Conservation (phyloP, 495 filamentous ascomycete species). For the Xylaria longipes region DNA sequence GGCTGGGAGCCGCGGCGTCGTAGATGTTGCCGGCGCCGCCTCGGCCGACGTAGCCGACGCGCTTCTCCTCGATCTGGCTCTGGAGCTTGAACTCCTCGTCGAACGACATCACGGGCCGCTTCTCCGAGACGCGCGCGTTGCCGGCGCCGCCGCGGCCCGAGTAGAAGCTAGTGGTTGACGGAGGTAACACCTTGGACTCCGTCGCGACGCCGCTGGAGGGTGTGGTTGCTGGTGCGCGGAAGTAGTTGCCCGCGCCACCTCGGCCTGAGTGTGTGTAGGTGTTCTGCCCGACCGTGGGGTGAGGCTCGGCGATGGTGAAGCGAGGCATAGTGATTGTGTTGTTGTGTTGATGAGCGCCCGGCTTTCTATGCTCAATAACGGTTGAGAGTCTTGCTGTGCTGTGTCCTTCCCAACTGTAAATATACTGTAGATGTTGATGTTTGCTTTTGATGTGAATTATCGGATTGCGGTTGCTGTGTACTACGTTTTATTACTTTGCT, state of each 20-base stretch:
- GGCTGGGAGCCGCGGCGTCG: conserved; percentile 25
- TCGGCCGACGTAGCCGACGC: conserved; percentile 76
- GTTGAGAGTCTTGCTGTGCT: conserved; percentile 7
- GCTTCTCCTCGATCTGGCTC: conserved; percentile 62
- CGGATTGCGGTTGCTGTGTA: neutral
- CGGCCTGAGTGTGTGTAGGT: conserved; percentile 78
- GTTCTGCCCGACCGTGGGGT: conserved; percentile 71
- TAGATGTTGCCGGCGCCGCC: conserved; percentile 87
- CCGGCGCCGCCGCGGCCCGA: conserved; percentile 90
- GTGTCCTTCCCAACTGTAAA: conserved; percentile 14
- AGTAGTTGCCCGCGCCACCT: conserved; percentile 87
- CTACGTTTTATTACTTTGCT: conserved; percentile 3
- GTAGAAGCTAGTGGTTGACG: conserved; percentile 64
- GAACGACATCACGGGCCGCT: conserved; percentile 82
- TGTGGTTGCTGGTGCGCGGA: conserved; percentile 70
- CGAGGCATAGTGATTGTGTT: conserved; percentile 47
- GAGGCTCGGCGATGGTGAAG: conserved; percentile 80
- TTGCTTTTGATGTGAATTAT: neutral
- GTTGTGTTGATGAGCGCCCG: conserved; percentile 36
- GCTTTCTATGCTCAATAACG: conserved; percentile 25
- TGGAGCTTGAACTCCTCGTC: conserved; percentile 85
- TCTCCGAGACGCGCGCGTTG: conserved; percentile 72
- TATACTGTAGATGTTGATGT: neutral
- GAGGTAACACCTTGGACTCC: conserved; percentile 30
- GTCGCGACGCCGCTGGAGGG: conserved; percentile 48